A percentile compares a stretch with the other conserved stretches of the same genome.
Evolutionary conservation across 768 basidiomycete genomes (phyloP).

Genomic region (Pleurotus giganteus): DNA sequence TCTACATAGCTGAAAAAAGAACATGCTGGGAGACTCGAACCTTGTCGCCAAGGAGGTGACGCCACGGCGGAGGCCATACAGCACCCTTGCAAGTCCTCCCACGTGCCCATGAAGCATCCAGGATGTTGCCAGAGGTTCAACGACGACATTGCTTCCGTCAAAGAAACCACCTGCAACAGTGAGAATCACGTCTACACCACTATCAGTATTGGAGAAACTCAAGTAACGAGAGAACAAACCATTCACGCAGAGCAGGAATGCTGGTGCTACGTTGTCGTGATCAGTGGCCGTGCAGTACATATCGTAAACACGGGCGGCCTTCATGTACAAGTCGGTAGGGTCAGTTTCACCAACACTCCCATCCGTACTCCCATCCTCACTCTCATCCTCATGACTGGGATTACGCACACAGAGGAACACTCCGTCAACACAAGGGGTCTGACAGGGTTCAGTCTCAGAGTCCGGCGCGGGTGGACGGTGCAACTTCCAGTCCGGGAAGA

Average conservation of each 20-base stretch:
- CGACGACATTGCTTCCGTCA: not conserved
- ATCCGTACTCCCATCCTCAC: not conserved
- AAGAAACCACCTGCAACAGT: conserved; percentile 2
- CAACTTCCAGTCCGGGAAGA: not conserved
- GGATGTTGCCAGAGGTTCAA: conserved; percentile 2
- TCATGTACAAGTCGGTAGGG: conserved; percentile 4
- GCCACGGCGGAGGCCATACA: conserved; percentile 4
- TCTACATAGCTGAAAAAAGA: not conserved
- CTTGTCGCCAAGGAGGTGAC: not conserved
- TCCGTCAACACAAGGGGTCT: not conserved
- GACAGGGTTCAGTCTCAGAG: not conserved
- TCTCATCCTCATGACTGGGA: not conserved
- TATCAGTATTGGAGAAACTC: not conserved
- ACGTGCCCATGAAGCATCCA: not conserved
- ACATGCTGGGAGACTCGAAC: not conserved
- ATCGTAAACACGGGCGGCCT: conserved; percentile 2
- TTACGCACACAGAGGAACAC: not conserved
- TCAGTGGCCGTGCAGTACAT: not conserved
- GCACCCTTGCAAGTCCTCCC: not conserved
- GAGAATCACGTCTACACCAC: not conserved
- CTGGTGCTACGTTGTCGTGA: not conserved
- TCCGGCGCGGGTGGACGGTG: not conserved
- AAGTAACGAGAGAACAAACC: not conserved
- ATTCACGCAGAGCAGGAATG: conserved; percentile 1
- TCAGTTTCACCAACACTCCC: too few species aligned